Evolutionary conservation across 2,329 filamentous ascomycete genomes (phyloP).

Genomic region (Aspergillus niger): DNA sequence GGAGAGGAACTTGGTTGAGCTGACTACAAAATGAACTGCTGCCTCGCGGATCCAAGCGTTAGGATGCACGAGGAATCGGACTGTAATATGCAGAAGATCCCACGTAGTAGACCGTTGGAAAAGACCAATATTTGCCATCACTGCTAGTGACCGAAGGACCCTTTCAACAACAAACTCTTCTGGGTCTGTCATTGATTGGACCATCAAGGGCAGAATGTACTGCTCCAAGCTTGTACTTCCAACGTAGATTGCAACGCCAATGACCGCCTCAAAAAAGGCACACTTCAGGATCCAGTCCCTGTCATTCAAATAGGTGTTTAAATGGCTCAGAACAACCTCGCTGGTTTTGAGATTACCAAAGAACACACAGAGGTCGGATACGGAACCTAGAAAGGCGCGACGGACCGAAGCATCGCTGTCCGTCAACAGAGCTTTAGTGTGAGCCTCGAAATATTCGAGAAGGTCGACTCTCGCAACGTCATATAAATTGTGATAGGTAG

Average conservation of each 20-base stretch:
- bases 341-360: constrained; percentile 90
- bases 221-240: constrained; percentile 88
- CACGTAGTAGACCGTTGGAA: constrained; percentile 82
- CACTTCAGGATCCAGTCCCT: constrained; percentile 95
- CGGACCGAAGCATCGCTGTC: constrained; percentile 84
- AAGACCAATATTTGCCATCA: constrained; percentile 83
- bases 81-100: constrained; percentile 82
- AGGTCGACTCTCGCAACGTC: constrained; percentile 84
- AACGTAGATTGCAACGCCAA: constrained; percentile 87
- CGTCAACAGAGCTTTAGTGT: constrained; percentile 87
- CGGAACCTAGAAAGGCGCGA: constrained; percentile 86
- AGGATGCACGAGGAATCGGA: constrained; percentile 86
- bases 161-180: constrained; percentile 95
- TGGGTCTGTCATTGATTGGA: constrained; percentile 87
- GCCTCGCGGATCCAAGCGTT: constrained; percentile 95
- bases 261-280: constrained; percentile 92
- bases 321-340: constrained; percentile 91
- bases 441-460: constrained; percentile 78
- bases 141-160: constrained; percentile 81
- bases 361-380: constrained; percentile 90
- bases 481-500: constrained; percentile 77
- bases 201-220: constrained; percentile 93
- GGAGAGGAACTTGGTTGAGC: constrained; percentile 73
- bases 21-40: constrained; percentile 77
- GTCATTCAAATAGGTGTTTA: constrained; percentile 97